Base-by-base conservation (phyloP, 2,329 filamentous ascomycete species). In the Alternaria tenuissima region DNA sequence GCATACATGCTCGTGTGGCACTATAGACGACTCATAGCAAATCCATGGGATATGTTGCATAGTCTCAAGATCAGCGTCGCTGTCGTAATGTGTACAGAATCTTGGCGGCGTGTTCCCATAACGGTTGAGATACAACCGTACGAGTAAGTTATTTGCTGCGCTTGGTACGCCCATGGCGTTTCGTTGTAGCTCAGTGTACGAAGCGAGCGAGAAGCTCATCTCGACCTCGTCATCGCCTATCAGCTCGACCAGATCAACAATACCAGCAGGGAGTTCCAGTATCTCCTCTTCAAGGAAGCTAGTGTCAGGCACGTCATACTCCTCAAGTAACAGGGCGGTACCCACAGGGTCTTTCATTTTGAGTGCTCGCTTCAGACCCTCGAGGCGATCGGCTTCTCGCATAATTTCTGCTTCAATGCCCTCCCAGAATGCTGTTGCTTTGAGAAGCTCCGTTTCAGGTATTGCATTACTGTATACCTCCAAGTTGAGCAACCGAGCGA, bases 21-120 rank as follows among this genome's bases (percentile, higher is more conserved):
- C 44, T 11, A 53, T 61, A 0, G 65, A 60, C 4, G 42, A 53
- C 16, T 52, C 4, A 1, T 65, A 60, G 28, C 64, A 70, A 8
- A 58, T 51, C 59, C 68, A 76, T 3, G 66, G 68, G 11, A 59
- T 55, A 44, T 76, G 72, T 18, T 66, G 55, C 5, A 44, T 24
- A 24, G 52, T 55, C 6, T 67, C 55, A 8, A 68, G 26, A 9
- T 64, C 24, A 14, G 34, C 32, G 9, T 75, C 72, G 16, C 58
- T 69, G 49, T 72, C 64, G 34, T 75, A 69, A 53, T 77, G 75
- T 9, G 71, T 20, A 38, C 75, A 78, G 39, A 77, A 78, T 1
- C 60, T 55, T 7, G 67, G 57, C 1, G 66, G 57, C 12, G 61
- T 47, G 0, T 49, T 44, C 8, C 52, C 54, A 48, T 48, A 48